Conservation (phyloP, 23 red algal species). For the Gracilaria caudata region DNA sequence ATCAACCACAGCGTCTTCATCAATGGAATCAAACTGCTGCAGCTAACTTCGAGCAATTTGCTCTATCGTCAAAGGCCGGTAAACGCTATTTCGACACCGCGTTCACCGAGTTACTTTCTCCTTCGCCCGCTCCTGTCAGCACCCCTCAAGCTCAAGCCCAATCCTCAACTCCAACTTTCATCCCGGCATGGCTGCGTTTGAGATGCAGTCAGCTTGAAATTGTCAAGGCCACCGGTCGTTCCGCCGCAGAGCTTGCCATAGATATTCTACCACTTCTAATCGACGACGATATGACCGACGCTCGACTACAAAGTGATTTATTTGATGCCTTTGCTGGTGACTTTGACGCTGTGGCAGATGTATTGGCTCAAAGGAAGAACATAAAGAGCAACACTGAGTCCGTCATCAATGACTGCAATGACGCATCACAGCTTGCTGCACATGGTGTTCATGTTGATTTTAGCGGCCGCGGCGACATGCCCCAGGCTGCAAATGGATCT, state of each 20-base stretch:
- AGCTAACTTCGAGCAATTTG: slow-evolving; percentile 17
- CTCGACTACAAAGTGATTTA: slow-evolving; percentile 58
- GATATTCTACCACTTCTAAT: slow-evolving; percentile 44
- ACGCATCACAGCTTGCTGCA: slow-evolving; percentile 29
- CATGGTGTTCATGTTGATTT: slow-evolving; percentile 2
- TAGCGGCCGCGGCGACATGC: slow-evolving; percentile 17
- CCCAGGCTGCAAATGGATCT: background rate
- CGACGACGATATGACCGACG: slow-evolving; percentile 27
- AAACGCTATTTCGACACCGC: slow-evolving; percentile 7
- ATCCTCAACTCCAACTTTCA: background rate
- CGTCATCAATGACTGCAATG: slow-evolving; percentile 47
- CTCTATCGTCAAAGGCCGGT: slow-evolving; percentile 33
- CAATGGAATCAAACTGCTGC: slow-evolving; percentile 55
- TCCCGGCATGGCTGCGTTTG: slow-evolving; percentile 35
- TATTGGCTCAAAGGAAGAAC: slow-evolving; percentile 30
- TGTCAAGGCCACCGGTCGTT: slow-evolving; percentile 24
- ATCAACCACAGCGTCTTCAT: slow-evolving; percentile 2
- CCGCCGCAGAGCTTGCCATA: slow-evolving; percentile 46
- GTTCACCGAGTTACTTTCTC: background rate
- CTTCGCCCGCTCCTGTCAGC: background rate
- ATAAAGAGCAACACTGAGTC: slow-evolving; percentile 34
- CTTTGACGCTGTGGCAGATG: slow-evolving; percentile 73
- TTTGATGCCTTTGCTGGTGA: slow-evolving; percentile 78
- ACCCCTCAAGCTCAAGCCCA: background rate
- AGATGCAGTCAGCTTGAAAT: slow-evolving; percentile 48